A percentile compares a stretch with the other conserved stretches of the same genome.
phyloP scores from a whole-genome alignment of 345 rosid genomes.

The Lenwebbia sp. region DNA sequence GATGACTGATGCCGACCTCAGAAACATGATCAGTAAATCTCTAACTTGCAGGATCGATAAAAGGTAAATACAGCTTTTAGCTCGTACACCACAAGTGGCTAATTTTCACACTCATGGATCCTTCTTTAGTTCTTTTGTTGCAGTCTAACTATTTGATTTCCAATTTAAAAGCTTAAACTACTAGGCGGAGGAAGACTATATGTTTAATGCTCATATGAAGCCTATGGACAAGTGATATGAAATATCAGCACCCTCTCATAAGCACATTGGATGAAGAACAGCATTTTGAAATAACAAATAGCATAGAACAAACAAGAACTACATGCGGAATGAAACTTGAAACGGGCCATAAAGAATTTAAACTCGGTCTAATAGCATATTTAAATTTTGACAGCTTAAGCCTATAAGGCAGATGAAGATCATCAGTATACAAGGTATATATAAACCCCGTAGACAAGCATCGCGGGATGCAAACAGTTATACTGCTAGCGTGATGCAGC shows the following conservation, averaged over 20 bases:
- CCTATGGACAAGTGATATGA: background rate
- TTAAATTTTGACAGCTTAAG: background rate
- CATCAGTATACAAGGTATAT: background rate
- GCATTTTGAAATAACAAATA: background rate
- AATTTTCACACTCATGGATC: background rate
- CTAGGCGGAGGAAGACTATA: background rate
- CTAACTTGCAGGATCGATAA: slow-evolving; percentile 89
- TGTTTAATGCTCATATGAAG: background rate
- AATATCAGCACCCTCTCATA: background rate
- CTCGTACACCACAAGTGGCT: background rate
- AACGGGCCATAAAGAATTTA: background rate
- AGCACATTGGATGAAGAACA: background rate
- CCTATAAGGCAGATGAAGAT: background rate
- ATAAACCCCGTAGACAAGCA: background rate
- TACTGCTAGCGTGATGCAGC: background rate
- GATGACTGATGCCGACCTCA: slow-evolving; percentile 88
- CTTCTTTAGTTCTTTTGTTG: background rate
- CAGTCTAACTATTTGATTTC: background rate
- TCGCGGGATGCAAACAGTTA: background rate
- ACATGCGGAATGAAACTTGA: background rate
- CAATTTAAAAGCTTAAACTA: background rate
- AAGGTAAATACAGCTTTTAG: slow-evolving; percentile 32
- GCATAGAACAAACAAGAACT: background rate
- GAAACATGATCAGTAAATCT: slow-evolving; percentile 87
- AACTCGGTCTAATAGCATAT: background rate